Evolutionary conservation across 2,329 filamentous ascomycete species (phyloP).

Genomic region (Dactylellina leptospora): DNA sequence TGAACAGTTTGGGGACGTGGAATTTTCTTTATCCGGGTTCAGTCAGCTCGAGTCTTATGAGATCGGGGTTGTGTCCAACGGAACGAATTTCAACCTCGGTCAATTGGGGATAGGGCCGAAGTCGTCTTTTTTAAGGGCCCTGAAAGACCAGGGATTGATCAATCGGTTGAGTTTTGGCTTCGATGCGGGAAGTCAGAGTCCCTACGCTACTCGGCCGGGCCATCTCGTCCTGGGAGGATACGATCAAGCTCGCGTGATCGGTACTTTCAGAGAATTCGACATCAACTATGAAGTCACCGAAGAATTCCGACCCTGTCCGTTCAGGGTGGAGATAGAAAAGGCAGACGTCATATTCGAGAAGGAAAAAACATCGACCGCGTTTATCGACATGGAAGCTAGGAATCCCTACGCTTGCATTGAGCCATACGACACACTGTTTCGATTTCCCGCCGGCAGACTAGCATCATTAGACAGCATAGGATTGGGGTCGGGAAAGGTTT

Average conservation of each 20-base stretch:
- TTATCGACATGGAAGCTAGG: slow-evolving; percentile 47
- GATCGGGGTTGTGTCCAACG: slow-evolving; percentile 44
- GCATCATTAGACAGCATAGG: slow-evolving; percentile 42
- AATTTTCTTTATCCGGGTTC: slow-evolving; percentile 41
- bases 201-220: slow-evolving; percentile 36
- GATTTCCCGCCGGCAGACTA: slow-evolving; percentile 37
- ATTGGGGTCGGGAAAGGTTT: slow-evolving; percentile 25
- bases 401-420: slow-evolving; percentile 51
- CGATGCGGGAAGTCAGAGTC: slow-evolving; percentile 49
- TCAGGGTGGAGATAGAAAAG: slow-evolving; percentile 43
- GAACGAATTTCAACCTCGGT: slow-evolving; percentile 42
- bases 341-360: slow-evolving; percentile 34
- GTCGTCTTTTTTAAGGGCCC: slow-evolving; percentile 28
- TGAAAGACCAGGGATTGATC: slow-evolving; percentile 43
- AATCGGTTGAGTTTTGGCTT: slow-evolving; percentile 38
- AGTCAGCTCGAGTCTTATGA: slow-evolving; percentile 37
- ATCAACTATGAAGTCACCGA: slow-evolving; percentile 50
- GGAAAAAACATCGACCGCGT: slow-evolving; percentile 14
- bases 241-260: slow-evolving; percentile 41
- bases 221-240: slow-evolving; percentile 45
- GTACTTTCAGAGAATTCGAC: slow-evolving; percentile 43
- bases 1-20: slow-evolving; percentile 32
- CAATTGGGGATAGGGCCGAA: slow-evolving; percentile 39
- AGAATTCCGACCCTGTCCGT: slow-evolving; percentile 47
- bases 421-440: slow-evolving; percentile 44